Conservation (phyloP, 371 early-diverging fungal species). For the Rhizomucor miehei region DNA sequence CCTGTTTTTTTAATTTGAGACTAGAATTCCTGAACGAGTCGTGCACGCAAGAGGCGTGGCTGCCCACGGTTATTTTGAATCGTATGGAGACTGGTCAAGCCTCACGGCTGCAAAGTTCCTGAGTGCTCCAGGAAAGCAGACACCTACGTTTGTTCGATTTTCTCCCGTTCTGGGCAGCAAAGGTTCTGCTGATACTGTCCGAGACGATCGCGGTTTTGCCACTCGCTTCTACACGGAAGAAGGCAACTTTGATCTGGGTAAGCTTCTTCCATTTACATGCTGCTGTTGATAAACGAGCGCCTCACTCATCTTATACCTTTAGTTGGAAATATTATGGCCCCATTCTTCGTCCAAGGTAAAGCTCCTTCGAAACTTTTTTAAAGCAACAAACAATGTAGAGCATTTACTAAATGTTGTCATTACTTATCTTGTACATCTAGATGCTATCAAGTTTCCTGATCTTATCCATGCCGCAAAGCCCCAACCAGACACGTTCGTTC, state of each 20-base stretch:
- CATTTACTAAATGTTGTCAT: conserved; percentile 3
- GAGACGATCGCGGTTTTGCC: conserved; percentile 61
- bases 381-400: background rate
- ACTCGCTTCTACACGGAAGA: conserved; percentile 61
- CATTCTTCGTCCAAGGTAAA: conserved; percentile 42
- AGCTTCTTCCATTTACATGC: background rate
- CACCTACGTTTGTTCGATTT: conserved; percentile 56
- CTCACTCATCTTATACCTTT: background rate
- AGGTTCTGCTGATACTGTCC: conserved; percentile 51
- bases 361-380: too few species aligned
- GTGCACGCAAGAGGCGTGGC: conserved; percentile 57
- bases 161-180: conserved; percentile 53
- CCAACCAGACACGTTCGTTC: conserved; percentile 37
- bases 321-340: conserved; percentile 49
- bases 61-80: conserved; percentile 56
- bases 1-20: too few species aligned
- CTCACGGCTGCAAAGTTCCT: conserved; percentile 46
- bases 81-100: conserved; percentile 36
- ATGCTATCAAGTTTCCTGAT: conserved; percentile 44
- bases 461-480: conserved; percentile 46
- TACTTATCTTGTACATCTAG: conserved; percentile 42
- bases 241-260: conserved; percentile 48
- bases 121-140: conserved; percentile 31
- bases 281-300: too few species aligned
- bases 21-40: conserved; percentile 51